A percentile compares a stretch with the other conserved stretches of the same genome.
These are phyloP conservation scores for Pseudonectria buxi DNA, from an alignment of 2,329 filamentous ascomycete genomes.

Conservation along the genomic window DNA sequence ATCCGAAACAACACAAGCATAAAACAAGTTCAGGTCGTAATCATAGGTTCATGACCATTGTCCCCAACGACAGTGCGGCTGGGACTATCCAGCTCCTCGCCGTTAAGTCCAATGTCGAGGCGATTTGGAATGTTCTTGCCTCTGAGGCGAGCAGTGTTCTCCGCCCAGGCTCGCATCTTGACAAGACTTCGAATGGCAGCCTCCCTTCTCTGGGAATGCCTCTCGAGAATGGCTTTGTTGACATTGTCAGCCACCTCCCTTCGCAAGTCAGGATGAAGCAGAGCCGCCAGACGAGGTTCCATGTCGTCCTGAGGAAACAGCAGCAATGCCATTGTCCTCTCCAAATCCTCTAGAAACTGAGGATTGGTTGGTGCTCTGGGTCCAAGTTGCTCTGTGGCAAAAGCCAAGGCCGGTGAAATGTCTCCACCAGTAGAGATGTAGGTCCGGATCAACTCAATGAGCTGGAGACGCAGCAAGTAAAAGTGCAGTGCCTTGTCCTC, in stretches of 20 bases:
- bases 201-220: conserved; percentile 66
- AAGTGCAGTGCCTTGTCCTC: conserved; percentile 79
- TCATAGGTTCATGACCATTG: conserved; percentile 45
- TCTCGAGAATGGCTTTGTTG: conserved; percentile 78
- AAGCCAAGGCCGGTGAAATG: conserved; percentile 72
- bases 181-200: conserved; percentile 77
- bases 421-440: conserved; percentile 65
- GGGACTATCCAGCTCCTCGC: conserved; percentile 27
- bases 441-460: conserved; percentile 84
- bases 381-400: conserved; percentile 81
- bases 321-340: conserved; percentile 86
- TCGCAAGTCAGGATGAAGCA: conserved; percentile 74
- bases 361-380: conserved; percentile 77
- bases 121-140: conserved; percentile 26
- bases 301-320: conserved; percentile 81
- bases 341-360: conserved; percentile 78
- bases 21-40: conserved; percentile 37
- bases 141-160: conserved; percentile 48
- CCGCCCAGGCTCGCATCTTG: conserved; percentile 78
- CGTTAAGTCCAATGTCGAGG: conserved; percentile 31
- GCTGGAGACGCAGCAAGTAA: conserved; percentile 77
- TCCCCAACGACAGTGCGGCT: conserved; percentile 19
- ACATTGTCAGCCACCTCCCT: conserved; percentile 79
- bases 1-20: conserved; percentile 9
- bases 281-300: conserved; percentile 63